Evolutionary conservation across 495 filamentous ascomycete genomes (phyloP).

Genomic region (Xylaria acuta): DNA sequence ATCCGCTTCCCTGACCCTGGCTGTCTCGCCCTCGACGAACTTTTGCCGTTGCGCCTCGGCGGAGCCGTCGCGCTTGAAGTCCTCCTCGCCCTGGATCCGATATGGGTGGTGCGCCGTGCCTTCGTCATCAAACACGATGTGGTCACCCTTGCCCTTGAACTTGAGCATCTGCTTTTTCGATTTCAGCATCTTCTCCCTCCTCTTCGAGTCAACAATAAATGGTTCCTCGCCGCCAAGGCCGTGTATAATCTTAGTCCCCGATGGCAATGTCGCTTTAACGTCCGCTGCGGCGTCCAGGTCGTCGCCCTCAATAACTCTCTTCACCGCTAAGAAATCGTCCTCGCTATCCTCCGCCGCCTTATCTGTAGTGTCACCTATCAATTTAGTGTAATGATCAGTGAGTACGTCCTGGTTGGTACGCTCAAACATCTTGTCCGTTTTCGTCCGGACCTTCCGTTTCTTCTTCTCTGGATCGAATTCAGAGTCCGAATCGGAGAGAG

Average conservation of each 20-base stretch:
- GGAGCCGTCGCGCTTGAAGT: conserved; percentile 75
- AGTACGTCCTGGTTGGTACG: conserved; percentile 93
- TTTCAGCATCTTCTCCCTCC: conserved; percentile 87
- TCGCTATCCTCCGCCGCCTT: conserved; percentile 57
- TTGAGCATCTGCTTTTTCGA: conserved; percentile 94
- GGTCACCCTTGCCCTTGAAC: conserved; percentile 81
- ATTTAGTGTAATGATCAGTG: conserved; percentile 86
- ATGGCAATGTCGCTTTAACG: conserved; percentile 32
- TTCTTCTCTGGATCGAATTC: conserved; percentile 59
- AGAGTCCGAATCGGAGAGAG: conserved; percentile 57
- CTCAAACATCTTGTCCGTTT: conserved; percentile 97
- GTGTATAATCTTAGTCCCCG: conserved; percentile 55
- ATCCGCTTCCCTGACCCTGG: conserved; percentile 78
- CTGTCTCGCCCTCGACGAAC: conserved; percentile 77
- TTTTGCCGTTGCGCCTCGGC: conserved; percentile 74
- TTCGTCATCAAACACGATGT: conserved; percentile 91
- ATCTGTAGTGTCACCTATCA: conserved; percentile 70
- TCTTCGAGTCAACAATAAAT: conserved; percentile 87
- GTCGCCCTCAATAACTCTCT: conserved; percentile 73
- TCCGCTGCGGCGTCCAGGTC: conserved; percentile 47
- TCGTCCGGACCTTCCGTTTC: conserved; percentile 76
- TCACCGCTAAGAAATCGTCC: conserved; percentile 87
- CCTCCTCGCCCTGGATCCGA: conserved; percentile 81
- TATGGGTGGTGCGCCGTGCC: conserved; percentile 83
- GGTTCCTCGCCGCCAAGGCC: conserved; percentile 64